Evolutionary conservation across 768 basidiomycete genomes (phyloP).

Genomic region (Hydnomerulius pinastri): DNA sequence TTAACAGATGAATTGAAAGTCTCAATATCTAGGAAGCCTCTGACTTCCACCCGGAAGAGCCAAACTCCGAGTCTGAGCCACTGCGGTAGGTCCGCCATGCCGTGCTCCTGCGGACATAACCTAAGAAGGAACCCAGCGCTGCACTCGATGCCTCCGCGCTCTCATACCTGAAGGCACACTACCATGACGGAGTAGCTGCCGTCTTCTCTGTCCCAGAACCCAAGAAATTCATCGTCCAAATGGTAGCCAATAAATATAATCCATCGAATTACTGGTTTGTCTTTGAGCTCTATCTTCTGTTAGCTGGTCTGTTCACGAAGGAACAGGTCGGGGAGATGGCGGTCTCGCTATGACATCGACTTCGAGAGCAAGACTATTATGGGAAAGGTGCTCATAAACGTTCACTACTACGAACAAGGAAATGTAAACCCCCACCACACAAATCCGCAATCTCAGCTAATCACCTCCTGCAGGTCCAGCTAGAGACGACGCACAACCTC

Average conservation of each 20-base stretch:
- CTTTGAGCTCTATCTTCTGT: background rate
- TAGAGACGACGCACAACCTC: slow-evolving; percentile 71
- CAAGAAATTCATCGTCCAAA: slow-evolving; percentile 64
- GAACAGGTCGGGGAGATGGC: slow-evolving; percentile 91
- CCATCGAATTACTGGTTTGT: slow-evolving; percentile 86
- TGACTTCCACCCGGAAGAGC: slow-evolving; percentile 64
- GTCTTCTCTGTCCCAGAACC: slow-evolving; percentile 60
- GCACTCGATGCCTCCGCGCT: slow-evolving; percentile 70
- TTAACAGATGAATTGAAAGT: slow-evolving; percentile 5
- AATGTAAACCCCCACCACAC: slow-evolving; percentile 56
- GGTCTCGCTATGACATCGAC: slow-evolving; percentile 82
- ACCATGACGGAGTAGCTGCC: slow-evolving; percentile 72
- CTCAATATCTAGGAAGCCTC: slow-evolving; percentile 66
- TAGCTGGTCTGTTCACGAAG: background rate
- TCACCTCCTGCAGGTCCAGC: slow-evolving; percentile 71
- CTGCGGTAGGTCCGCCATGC: slow-evolving; percentile 58
- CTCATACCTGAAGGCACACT: slow-evolving; percentile 79
- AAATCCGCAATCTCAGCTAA: background rate
- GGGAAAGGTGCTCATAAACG: slow-evolving; percentile 79
- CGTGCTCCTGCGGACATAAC: background rate
- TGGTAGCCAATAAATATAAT: slow-evolving; percentile 97
- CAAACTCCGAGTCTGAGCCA: slow-evolving; percentile 65
- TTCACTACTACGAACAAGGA: slow-evolving; percentile 98
- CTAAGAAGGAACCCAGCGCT: slow-evolving; percentile 41
- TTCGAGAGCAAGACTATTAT: slow-evolving; percentile 58